Percentiles rank a stretch among this genome's conserved stretches.
phyloP scores from a whole-genome alignment of 768 basidiomycete species.

The Wakefieldia striispora region DNA sequence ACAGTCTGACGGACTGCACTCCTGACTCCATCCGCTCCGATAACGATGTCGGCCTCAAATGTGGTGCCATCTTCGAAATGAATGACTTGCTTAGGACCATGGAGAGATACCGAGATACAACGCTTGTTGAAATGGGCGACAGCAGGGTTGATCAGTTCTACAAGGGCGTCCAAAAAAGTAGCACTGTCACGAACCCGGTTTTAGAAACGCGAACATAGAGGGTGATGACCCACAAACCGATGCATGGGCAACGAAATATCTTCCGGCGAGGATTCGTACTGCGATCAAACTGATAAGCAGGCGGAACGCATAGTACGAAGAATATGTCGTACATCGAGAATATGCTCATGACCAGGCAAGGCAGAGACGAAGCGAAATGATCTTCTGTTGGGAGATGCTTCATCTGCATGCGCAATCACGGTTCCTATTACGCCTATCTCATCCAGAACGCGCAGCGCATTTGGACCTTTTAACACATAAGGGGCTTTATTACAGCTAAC shows the following conservation, averaged over 20 bases:
- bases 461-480: constrained; percentile 38
- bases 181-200: constrained; percentile 34
- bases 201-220: not conserved
- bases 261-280: constrained; percentile 35
- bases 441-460: constrained; percentile 45
- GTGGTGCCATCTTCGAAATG: constrained; percentile 50
- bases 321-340: constrained; percentile 40
- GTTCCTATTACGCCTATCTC: constrained; percentile 44
- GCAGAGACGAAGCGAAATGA: constrained; percentile 45
- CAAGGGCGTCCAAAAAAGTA: constrained; percentile 48
- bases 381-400: constrained; percentile 29
- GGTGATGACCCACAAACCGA: constrained; percentile 31
- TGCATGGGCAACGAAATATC: constrained; percentile 46
- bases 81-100: constrained; percentile 30
- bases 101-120: constrained; percentile 36
- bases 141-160: constrained; percentile 40
- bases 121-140: constrained; percentile 51
- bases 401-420: constrained; percentile 37
- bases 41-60: constrained; percentile 45
- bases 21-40: constrained; percentile 41
- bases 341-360: constrained; percentile 37
- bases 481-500: not conserved
- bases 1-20: constrained; percentile 40
- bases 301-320: not conserved
- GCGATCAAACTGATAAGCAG: not conserved